These are phyloP conservation scores for Penicillium sp. DNA, from an alignment of 2,329 filamentous ascomycete species.

Conservation along the genomic window DNA sequence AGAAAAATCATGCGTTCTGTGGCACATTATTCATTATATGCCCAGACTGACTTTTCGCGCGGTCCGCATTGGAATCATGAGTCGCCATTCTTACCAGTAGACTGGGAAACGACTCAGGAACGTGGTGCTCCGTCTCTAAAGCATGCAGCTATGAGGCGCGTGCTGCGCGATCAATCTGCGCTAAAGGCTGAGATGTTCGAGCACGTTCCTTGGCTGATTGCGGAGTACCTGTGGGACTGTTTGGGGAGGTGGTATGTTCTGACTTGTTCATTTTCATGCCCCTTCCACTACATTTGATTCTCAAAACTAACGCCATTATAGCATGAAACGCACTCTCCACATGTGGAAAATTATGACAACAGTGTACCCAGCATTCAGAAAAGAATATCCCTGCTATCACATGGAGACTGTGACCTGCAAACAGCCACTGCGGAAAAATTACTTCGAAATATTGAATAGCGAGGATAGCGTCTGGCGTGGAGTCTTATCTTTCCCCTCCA, in stretches of 20 bases:
- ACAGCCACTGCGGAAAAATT: slow-evolving; percentile 32
- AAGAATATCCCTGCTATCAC: slow-evolving; percentile 28
- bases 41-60: slow-evolving; percentile 10
- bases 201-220: slow-evolving; percentile 42
- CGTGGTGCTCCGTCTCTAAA: slow-evolving; percentile 36
- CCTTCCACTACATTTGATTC: not conserved
- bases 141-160: slow-evolving; percentile 32
- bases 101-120: slow-evolving; percentile 25
- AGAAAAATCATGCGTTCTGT: not conserved
- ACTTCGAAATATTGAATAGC: slow-evolving; percentile 37
- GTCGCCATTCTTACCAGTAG: slow-evolving; percentile 34
- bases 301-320: slow-evolving; percentile 12
- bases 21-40: slow-evolving; percentile 8
- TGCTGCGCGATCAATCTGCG: slow-evolving; percentile 38
- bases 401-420: slow-evolving; percentile 31
- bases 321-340: slow-evolving; percentile 40
- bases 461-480: slow-evolving; percentile 35
- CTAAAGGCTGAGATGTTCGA: slow-evolving; percentile 38
- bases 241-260: slow-evolving; percentile 35
- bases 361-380: slow-evolving; percentile 37
- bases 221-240: slow-evolving; percentile 41
- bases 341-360: slow-evolving; percentile 47
- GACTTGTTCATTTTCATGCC: not conserved
- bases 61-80: slow-evolving; percentile 42
- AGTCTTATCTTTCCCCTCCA: slow-evolving; percentile 35